Evolutionary conservation across 805 yeast genomes (phyloP).

Genomic region (Metschnikowia amazonensis): DNA sequence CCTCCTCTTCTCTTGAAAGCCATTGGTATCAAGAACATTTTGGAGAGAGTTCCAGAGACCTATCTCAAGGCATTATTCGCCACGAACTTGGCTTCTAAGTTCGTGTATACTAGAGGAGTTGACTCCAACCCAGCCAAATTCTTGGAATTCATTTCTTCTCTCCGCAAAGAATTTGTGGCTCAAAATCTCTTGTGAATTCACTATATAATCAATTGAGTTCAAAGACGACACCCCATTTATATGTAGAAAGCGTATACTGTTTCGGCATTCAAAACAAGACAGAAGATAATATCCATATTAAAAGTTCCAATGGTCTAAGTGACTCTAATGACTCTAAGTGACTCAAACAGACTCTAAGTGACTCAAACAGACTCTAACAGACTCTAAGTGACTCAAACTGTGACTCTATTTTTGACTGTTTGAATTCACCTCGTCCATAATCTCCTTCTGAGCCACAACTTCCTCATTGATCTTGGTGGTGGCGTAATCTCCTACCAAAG

Average conservation of each 20-base stretch:
- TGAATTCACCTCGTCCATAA: slow-evolving; percentile 22
- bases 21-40: slow-evolving; percentile 62
- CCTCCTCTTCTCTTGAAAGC: slow-evolving; percentile 69
- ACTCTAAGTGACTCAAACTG: no score
- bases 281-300: no score
- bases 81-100: slow-evolving; percentile 76
- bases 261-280: no score
- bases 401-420: no score
- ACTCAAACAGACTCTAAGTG: no score
- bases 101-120: slow-evolving; percentile 77
- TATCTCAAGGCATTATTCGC: slow-evolving; percentile 88
- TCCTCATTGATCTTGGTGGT: slow-evolving; percentile 35
- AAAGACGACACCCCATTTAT: background rate
- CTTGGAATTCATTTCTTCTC: slow-evolving; percentile 61
- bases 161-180: slow-evolving; percentile 44
- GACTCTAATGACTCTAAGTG: no score
- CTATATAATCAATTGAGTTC: background rate
- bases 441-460: slow-evolving; percentile 29
- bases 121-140: slow-evolving; percentile 78
- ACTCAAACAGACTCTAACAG: no score
- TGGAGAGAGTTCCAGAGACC: slow-evolving; percentile 78
- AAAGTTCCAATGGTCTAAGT: no score
- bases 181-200: slow-evolving; percentile 27
- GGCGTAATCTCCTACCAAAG: slow-evolving; percentile 39
- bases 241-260: background rate